These are phyloP conservation scores for Xenosphaeropsis pyriputrescens DNA, from an alignment of 2,329 filamentous ascomycete genomes.

Conservation along the genomic window DNA sequence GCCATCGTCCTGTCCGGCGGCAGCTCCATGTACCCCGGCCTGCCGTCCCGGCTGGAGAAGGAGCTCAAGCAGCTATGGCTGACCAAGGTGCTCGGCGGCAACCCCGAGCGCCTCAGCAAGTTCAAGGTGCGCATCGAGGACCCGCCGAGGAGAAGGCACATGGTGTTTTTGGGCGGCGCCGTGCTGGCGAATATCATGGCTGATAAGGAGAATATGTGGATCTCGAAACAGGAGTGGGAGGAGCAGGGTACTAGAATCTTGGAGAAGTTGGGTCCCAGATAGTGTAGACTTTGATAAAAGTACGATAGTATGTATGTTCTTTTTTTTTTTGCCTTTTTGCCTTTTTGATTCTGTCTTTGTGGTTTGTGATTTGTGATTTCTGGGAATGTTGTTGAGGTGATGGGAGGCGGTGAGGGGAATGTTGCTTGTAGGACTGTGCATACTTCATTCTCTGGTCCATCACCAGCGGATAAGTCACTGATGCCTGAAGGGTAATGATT, in stretches of 20 bases:
- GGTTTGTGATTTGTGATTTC: too few species aligned
- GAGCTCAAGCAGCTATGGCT: constrained; percentile 98
- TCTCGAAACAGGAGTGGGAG: constrained; percentile 91
- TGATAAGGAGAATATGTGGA: constrained; percentile 98
- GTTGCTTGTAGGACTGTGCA: too few species aligned
- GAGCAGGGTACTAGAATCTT: constrained; percentile 76
- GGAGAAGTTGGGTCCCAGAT: constrained; percentile 88
- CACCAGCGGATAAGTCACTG: too few species aligned
- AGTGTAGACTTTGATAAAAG: constrained; percentile 9
- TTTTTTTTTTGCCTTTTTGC: too few species aligned
- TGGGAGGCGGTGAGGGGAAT: too few species aligned
- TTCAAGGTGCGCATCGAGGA: constrained; percentile 99
- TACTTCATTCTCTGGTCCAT: too few species aligned
- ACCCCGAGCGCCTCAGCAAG: constrained; percentile 90
- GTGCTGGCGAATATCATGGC: constrained; percentile 98
- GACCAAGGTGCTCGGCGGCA: constrained; percentile 75
- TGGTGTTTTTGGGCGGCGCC: constrained; percentile 97
- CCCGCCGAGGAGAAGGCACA: constrained; percentile 86
- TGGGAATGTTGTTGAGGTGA: too few species aligned
- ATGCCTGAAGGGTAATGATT: too few species aligned
- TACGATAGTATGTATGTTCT: too few species aligned
- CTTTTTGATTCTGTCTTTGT: too few species aligned
- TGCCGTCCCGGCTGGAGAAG: constrained; percentile 91
- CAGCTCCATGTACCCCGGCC: constrained; percentile 96
- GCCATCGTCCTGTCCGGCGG: constrained; percentile 93